These are phyloP conservation scores for Fusarium drepaniforme DNA, from an alignment of 2,329 filamentous ascomycete species.

Conservation along the genomic window DNA sequence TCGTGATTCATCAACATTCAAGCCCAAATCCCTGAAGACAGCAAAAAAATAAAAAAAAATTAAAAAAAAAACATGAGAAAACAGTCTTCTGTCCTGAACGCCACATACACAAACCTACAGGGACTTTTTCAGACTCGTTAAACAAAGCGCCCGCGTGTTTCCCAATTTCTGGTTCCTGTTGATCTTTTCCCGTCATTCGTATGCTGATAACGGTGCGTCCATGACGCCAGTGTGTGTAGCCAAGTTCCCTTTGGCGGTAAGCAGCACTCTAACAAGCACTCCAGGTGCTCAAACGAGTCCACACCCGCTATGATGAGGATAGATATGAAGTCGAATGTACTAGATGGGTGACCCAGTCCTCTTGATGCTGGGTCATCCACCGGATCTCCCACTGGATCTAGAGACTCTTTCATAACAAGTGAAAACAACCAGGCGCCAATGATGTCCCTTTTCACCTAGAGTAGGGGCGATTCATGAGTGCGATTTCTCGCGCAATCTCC, in stretches of 20 bases:
- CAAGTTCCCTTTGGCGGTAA: not conserved
- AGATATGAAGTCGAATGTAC: not conserved
- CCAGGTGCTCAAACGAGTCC: not conserved
- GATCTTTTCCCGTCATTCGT: not conserved
- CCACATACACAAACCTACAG: conserved; percentile 14
- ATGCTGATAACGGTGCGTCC: not conserved
- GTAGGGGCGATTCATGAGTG: conserved; percentile 96
- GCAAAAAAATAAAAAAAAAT: not conserved
- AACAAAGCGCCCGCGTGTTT: conserved; percentile 25
- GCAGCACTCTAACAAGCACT: not conserved
- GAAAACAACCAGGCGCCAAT: not conserved
- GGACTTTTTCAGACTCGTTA: not conserved
- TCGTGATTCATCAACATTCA: conserved; percentile 21
- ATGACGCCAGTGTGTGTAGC: not conserved
- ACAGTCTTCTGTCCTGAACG: conserved; percentile 17
- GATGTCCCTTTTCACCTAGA: conserved; percentile 64
- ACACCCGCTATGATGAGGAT: not conserved
- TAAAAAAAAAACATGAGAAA: not conserved
- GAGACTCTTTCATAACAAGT: not conserved
- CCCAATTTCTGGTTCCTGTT: conserved; percentile 7
- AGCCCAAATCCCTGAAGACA: not conserved
- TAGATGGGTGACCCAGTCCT: not conserved
- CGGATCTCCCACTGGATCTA: not conserved
- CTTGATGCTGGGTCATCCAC: not conserved
- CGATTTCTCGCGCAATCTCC: conserved; percentile 89